Percentiles rank a stretch among this genome's conserved stretches.
These are phyloP conservation scores for Microsporum ferrugineum DNA, from an alignment of 2,329 filamentous ascomycete genomes.

Conservation along the genomic window DNA sequence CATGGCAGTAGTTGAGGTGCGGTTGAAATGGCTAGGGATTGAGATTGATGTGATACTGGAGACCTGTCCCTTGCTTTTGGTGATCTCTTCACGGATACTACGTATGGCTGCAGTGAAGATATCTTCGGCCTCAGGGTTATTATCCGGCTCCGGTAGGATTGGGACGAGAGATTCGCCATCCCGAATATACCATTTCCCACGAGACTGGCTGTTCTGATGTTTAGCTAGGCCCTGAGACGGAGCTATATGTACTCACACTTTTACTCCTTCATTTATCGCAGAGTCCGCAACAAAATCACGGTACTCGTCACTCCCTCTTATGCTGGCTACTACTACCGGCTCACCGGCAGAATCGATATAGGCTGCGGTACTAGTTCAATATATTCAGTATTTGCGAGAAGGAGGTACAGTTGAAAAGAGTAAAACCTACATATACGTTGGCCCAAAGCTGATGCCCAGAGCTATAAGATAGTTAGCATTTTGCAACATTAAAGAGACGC, in stretches of 20 bases:
- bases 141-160: background rate
- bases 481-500: background rate
- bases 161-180: constrained; percentile 3
- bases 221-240: background rate
- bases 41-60: background rate
- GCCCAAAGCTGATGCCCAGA: background rate
- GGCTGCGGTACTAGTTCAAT: background rate
- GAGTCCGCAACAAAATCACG: constrained; percentile 1
- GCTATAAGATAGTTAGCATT: background rate
- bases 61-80: background rate
- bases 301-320: constrained; percentile 3
- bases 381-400: background rate
- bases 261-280: constrained; percentile 4
- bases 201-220: background rate
- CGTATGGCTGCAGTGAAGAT: background rate
- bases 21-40: constrained; percentile 4
- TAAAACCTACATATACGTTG: background rate
- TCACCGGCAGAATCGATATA: background rate
- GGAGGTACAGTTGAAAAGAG: background rate
- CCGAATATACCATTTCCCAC: background rate
- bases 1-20: background rate
- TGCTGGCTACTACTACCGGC: background rate
- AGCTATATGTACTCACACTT: constrained; percentile 2
- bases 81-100: background rate
- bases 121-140: background rate